Evolutionary conservation across 176 grass and related monocot species (phyloP).

Genomic region (Zoysia japonica): DNA sequence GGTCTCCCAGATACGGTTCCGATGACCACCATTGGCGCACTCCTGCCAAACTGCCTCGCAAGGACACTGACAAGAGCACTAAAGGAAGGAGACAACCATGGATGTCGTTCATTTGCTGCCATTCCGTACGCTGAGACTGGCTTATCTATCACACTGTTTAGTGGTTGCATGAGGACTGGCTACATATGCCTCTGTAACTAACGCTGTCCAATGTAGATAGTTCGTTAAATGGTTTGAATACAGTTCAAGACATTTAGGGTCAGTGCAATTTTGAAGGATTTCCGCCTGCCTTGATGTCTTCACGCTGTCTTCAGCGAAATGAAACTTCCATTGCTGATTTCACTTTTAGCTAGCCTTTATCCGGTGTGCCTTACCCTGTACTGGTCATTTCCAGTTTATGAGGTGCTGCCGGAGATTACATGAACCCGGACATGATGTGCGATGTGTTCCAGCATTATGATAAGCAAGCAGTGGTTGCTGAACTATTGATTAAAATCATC

Average conservation of each 20-base stretch:
- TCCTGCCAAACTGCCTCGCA: slow-evolving; percentile 46
- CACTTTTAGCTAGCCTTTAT: not conserved
- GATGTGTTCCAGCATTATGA: not conserved
- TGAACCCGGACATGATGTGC: too few species aligned
- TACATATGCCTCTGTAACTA: slow-evolving; percentile 31
- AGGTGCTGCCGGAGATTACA: not conserved
- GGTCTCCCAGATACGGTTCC: not conserved
- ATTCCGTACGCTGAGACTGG: slow-evolving; percentile 43
- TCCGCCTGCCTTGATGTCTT: not conserved
- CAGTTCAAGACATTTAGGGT: slow-evolving; percentile 1
- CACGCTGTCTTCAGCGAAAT: not conserved
- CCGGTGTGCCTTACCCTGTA: not conserved
- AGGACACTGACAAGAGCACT: slow-evolving; percentile 38
- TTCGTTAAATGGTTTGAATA: slow-evolving; percentile 23
- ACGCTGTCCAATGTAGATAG: slow-evolving; percentile 39
- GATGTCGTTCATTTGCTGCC: slow-evolving; percentile 64
- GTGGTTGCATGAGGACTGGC: slow-evolving; percentile 2
- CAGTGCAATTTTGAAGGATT: slow-evolving; percentile 35
- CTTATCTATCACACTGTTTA: slow-evolving; percentile 10
- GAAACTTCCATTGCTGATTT: not conserved
- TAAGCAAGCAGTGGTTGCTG: too few species aligned
- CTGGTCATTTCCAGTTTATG: not conserved
- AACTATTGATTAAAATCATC: too few species aligned
- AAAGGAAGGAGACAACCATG: slow-evolving; percentile 60
- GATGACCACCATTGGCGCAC: slow-evolving; percentile 50